These are phyloP conservation scores for Coemansia sp. DNA, from an alignment of 192 early-diverging fungal genomes.

Conservation along the genomic window DNA sequence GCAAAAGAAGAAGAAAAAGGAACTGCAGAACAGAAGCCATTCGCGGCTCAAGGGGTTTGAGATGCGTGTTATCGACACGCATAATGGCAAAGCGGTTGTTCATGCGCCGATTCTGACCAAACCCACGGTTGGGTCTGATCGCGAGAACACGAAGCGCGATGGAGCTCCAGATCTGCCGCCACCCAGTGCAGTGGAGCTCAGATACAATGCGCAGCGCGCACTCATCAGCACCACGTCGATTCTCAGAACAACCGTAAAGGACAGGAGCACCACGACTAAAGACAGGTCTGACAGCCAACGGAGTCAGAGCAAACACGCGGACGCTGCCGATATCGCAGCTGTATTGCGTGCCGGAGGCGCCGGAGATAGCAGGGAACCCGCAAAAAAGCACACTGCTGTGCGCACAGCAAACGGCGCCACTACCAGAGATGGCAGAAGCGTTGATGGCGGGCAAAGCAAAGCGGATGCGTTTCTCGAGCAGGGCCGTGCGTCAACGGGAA, in stretches of 20 bases:
- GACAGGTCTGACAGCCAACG: not conserved
- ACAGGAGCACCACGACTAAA: not conserved
- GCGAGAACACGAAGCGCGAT: slow-evolving; percentile 2
- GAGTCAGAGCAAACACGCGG: not conserved
- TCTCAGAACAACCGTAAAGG: slow-evolving; percentile 18
- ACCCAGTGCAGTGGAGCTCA: slow-evolving; percentile 38
- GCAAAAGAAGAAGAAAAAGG: slow-evolving; percentile 1
- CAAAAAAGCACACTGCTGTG: slow-evolving; percentile 1
- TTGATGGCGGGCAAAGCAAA: not conserved
- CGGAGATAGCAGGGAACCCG: not conserved
- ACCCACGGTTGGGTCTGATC: slow-evolving; percentile 3
- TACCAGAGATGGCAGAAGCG: not conserved
- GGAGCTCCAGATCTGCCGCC: slow-evolving; percentile 32
- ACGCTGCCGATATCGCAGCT: slow-evolving; percentile 6
- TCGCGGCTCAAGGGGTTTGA: slow-evolving; percentile 45
- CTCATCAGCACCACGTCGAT: slow-evolving; percentile 39
- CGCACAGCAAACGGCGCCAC: slow-evolving; percentile 4
- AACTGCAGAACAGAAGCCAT: slow-evolving; percentile 15
- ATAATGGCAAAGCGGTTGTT: slow-evolving; percentile 33
- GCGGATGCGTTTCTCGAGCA: slow-evolving; percentile 22
- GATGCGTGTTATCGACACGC: slow-evolving; percentile 45
- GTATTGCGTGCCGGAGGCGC: slow-evolving; percentile 4
- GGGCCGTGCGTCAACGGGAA: slow-evolving; percentile 26
- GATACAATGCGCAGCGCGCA: slow-evolving; percentile 50
- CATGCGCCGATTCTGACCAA: slow-evolving; percentile 31